These are phyloP conservation scores for Agrocybe chaxingu DNA, from an alignment of 768 basidiomycete genomes.

Conservation along the genomic window DNA sequence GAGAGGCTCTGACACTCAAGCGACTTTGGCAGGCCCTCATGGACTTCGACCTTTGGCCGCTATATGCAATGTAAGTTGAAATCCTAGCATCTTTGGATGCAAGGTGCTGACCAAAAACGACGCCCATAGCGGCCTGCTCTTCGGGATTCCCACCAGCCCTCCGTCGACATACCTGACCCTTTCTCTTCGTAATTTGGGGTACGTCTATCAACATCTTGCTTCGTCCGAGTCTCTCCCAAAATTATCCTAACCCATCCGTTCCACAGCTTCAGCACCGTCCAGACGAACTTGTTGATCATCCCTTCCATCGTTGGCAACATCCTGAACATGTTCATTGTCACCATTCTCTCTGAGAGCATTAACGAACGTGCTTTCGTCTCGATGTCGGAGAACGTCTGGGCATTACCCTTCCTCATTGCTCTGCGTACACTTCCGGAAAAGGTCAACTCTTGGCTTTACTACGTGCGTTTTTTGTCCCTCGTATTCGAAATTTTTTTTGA, in stretches of 20 bases:
- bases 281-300: constrained; percentile 60
- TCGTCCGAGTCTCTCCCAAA: background rate
- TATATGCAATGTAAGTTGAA: constrained; percentile 48
- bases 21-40: constrained; percentile 48
- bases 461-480: constrained; percentile 38
- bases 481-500: background rate
- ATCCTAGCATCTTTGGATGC: background rate
- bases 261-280: constrained; percentile 56
- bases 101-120: too few species aligned
- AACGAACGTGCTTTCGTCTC: constrained; percentile 55
- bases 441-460: constrained; percentile 52
- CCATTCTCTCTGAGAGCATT: constrained; percentile 48
- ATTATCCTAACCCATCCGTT: constrained; percentile 49
- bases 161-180: constrained; percentile 64
- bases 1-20: constrained; percentile 49
- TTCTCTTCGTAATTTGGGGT: constrained; percentile 57
- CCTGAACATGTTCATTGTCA: constrained; percentile 47
- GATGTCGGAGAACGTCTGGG: constrained; percentile 56
- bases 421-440: constrained; percentile 45
- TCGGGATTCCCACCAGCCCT: constrained; percentile 51
- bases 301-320: constrained; percentile 55
- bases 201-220: constrained; percentile 28
- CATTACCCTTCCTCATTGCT: constrained; percentile 58
- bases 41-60: constrained; percentile 65
- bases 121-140: constrained; percentile 23